phyloP scores from a whole-genome alignment of 768 basidiomycete species.

The Hydnum rufescens region DNA sequence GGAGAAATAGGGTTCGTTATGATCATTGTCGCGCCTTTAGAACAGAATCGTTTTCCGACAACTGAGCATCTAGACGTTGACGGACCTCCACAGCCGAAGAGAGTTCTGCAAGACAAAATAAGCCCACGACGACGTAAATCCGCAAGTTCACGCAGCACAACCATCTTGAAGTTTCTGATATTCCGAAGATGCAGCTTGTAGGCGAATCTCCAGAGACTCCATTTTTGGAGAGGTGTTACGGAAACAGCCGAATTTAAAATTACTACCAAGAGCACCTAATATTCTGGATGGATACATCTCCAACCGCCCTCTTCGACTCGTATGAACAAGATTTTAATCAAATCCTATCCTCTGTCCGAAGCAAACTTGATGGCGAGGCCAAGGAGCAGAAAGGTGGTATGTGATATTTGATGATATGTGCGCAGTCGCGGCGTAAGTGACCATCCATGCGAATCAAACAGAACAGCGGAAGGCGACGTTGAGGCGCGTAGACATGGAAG shows the following conservation, averaged over 20 bases:
- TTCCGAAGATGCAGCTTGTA: conserved; percentile 51
- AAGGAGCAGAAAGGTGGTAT: conserved; percentile 50
- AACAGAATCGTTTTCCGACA: conserved; percentile 81
- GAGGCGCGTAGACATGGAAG: conserved; percentile 76
- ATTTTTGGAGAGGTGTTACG: not conserved
- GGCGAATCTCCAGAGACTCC: conserved; percentile 6
- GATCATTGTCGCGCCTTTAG: conserved; percentile 39
- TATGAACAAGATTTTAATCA: conserved; percentile 87
- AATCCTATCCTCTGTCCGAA: conserved; percentile 51
- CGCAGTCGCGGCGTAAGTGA: not conserved
- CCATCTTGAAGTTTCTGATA: conserved; percentile 60
- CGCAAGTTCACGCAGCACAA: conserved; percentile 2
- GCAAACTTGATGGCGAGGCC: conserved; percentile 55
- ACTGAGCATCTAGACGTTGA: conserved; percentile 75
- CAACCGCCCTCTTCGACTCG: conserved; percentile 69
- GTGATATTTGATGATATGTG: conserved; percentile 11
- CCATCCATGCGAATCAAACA: conserved; percentile 15
- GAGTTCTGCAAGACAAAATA: conserved; percentile 27
- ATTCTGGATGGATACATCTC: conserved; percentile 51
- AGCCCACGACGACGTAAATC: not conserved
- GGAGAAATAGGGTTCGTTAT: not conserved
- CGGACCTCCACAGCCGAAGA: conserved; percentile 54
- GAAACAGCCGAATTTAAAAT: not conserved
- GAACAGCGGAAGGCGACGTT: conserved; percentile 68
- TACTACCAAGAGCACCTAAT: not conserved